phyloP scores from a whole-genome alignment of 805 yeast genomes.

The Metschnikowia picachoensis region DNA sequence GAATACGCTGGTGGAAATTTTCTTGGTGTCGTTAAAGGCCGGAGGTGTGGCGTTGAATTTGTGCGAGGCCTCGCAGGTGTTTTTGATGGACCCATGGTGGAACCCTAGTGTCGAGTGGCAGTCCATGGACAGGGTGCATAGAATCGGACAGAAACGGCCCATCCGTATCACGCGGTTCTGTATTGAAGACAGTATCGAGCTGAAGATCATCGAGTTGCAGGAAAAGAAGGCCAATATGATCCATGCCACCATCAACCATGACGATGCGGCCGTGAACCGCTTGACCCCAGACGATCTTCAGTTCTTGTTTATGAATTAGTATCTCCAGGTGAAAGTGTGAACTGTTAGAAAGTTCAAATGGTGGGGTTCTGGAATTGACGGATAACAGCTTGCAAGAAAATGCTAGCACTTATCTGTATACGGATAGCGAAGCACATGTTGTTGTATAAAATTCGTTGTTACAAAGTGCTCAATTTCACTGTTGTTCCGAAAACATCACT shows the following conservation, averaged over 20 bases:
- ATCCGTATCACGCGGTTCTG: conserved; percentile 89
- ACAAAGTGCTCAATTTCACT: no score
- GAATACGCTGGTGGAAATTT: conserved; percentile 87
- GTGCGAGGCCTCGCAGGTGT: conserved; percentile 96
- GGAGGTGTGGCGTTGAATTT: conserved; percentile 98
- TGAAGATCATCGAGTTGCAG: conserved; percentile 91
- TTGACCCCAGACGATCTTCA: conserved; percentile 93
- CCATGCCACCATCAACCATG: conserved; percentile 91
- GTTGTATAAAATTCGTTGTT: no score
- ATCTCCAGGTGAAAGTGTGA: neutral
- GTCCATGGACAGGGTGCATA: conserved; percentile 95
- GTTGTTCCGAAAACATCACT: no score
- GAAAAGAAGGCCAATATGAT: conserved; percentile 98
- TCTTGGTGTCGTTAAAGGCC: conserved; percentile 90
- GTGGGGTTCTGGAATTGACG: no score
- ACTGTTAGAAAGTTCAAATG: no score
- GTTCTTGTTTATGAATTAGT: conserved; percentile 80
- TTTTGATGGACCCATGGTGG: conserved; percentile 98
- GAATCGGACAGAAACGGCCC: conserved; percentile 95
- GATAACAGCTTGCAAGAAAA: no score
- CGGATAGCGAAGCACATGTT: no score
- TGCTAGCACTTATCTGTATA: no score
- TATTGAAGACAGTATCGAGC: conserved; percentile 95
- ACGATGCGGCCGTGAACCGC: conserved; percentile 83
- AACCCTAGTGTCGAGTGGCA: conserved; percentile 99